Evolutionary conservation across 78 protist genomes (phyloP), one percentile per base, ranked within the genome.

Genomic region (Dictyostelium brefeldianum): DNA sequence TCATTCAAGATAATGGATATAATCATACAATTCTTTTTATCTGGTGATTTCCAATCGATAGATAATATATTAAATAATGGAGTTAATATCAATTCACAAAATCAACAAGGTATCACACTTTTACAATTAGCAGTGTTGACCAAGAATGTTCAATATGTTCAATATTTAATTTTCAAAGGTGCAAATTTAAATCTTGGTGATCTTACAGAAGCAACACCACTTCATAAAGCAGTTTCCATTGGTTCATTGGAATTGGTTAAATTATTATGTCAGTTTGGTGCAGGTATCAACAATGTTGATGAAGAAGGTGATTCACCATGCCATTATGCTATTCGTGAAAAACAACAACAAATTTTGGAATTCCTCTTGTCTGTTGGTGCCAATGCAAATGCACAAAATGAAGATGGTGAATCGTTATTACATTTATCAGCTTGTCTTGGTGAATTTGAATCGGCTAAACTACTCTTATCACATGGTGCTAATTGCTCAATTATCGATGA

Each of bases 381-480:
- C 62, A 50, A 87, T 36, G 75, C 25, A 1, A 87, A 87, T 36
- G 11, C 71, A 27, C 15, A 36, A 69, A 87, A 87, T 65, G 93
- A 87, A 14, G 93, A 87, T 14, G 84, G 93, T 65, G 93, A 87
- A 67, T 77, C 93, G 4, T 78, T 87, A 7, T 87, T 87, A 80
- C 93, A 87, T 77, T 22, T 87, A 50, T 67, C 93, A 0, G 65
- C 80, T 10, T 43, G 53, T 41, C 53, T 87, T 2, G 93, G 93
- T 64, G 93, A 87, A 20, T 53, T 36, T 6, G 46, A 74, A 53
- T 48, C 69, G 9, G 17, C 77, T 18, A 64, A 78, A 27, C 3
- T 77, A 11, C 79, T 87, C 48, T 50, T 87, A 46, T 25, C 31
- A 11, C 31, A 57, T 50, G 93, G 93, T 53, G 93, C 93, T 10